phyloP scores from a whole-genome alignment of 2,329 filamentous ascomycete species.

The Colletotrichum higginsianum region DNA sequence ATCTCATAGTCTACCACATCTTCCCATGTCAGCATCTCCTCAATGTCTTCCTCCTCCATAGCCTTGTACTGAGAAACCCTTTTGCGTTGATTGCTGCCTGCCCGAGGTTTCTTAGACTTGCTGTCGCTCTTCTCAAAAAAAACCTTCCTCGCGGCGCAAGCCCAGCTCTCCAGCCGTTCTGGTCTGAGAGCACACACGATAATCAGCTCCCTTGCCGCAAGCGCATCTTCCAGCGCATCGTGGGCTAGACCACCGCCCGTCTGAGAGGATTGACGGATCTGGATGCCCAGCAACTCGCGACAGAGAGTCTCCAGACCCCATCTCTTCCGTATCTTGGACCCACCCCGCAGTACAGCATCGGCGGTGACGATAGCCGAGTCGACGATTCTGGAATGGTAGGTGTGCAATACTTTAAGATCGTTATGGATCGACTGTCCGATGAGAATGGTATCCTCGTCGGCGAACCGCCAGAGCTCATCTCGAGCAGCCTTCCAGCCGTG shows the following conservation, averaged over 20 bases:
- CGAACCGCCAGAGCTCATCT: constrained; percentile 55
- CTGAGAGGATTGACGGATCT: neutral
- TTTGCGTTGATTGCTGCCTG: too few species aligned
- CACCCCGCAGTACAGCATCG: constrained; percentile 25
- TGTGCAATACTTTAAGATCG: constrained; percentile 60
- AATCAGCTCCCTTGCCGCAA: neutral
- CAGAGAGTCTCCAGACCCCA: neutral
- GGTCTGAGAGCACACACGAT: neutral
- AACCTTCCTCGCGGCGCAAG: neutral
- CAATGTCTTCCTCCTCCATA: too few species aligned
- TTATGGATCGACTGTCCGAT: constrained; percentile 63
- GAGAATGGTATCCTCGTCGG: constrained; percentile 61
- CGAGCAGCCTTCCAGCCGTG: constrained; percentile 61
- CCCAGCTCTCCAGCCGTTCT: neutral
- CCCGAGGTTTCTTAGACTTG: too few species aligned
- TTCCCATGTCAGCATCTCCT: neutral
- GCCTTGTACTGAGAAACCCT: neutral
- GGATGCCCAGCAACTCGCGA: neutral
- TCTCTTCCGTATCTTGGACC: neutral
- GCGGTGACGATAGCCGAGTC: constrained; percentile 60
- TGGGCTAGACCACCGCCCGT: neutral
- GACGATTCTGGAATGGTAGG: constrained; percentile 59
- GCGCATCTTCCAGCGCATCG: neutral
- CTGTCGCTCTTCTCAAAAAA: neutral
- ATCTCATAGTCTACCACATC: neutral